Percentiles rank a stretch among this genome's conserved stretches.
Evolutionary conservation across 768 basidiomycete genomes (phyloP).

Genomic region (Russula dissimulans): DNA sequence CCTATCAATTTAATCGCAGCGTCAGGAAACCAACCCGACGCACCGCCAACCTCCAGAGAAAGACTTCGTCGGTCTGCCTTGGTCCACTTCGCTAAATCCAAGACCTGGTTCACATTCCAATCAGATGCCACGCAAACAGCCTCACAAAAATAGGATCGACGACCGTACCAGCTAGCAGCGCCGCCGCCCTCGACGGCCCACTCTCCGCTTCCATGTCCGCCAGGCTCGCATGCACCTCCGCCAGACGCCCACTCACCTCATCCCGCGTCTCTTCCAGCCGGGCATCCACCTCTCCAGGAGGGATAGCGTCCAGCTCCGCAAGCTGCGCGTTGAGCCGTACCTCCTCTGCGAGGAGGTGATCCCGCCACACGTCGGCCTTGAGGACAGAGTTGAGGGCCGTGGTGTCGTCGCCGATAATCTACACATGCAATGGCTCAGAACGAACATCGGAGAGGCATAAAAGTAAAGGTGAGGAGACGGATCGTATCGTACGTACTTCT

Average conservation of each 20-base stretch:
- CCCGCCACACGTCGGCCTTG: slow-evolving; percentile 99
- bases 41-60: slow-evolving; percentile 97
- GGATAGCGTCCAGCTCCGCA: slow-evolving; percentile 61
- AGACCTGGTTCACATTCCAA: slow-evolving; percentile 43
- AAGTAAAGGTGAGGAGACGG: not conserved
- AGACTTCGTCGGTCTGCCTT: slow-evolving; percentile 68
- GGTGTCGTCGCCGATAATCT: slow-evolving; percentile 93
- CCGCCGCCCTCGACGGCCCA: slow-evolving; percentile 88
- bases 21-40: slow-evolving; percentile 15
- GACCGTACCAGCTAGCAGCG: slow-evolving; percentile 68
- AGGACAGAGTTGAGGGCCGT: slow-evolving; percentile 87
- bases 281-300: slow-evolving; percentile 30
- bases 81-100: slow-evolving; percentile 86
- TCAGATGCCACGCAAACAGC: not conserved
- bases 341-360: slow-evolving; percentile 85
- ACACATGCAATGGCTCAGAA: not conserved
- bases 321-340: slow-evolving; percentile 62
- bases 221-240: slow-evolving; percentile 82
- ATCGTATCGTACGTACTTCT: slow-evolving; percentile 54
- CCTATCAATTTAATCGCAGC: not conserved
- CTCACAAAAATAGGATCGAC: not conserved
- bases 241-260: slow-evolving; percentile 68
- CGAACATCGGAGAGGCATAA: not conserved
- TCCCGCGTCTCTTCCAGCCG: slow-evolving; percentile 79
- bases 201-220: slow-evolving; percentile 99